Percentiles rank a stretch among this genome's conserved stretches.
phyloP scores from a whole-genome alignment of 2,329 filamentous ascomycete species.

The Epichloe brachyelytri region DNA sequence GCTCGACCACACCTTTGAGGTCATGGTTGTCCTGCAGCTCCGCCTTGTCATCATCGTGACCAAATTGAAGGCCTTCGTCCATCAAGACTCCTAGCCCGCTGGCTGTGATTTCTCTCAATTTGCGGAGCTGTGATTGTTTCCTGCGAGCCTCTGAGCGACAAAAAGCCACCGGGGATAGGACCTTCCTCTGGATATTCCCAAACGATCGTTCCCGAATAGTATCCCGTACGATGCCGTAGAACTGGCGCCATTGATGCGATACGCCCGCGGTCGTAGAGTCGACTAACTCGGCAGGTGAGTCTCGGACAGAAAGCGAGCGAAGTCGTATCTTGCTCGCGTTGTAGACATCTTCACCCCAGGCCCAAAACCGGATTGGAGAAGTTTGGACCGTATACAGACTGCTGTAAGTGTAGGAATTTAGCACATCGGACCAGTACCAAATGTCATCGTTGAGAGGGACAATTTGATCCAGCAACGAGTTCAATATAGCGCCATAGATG shows the following conservation, averaged over 20 bases:
- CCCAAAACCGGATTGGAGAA: constrained; percentile 62
- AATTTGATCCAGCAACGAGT: constrained; percentile 68
- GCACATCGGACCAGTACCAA: constrained; percentile 89
- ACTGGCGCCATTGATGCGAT: constrained; percentile 47
- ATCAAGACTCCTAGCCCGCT: constrained; percentile 79
- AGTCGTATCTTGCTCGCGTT: constrained; percentile 40
- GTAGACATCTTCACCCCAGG: constrained; percentile 59
- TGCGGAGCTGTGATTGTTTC: constrained; percentile 60
- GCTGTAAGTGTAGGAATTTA: constrained; percentile 66
- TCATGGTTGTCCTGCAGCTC: constrained; percentile 36
- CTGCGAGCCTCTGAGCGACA: constrained; percentile 60
- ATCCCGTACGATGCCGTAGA: constrained; percentile 69
- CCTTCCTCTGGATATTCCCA: constrained; percentile 53
- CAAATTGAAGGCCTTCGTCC: constrained; percentile 67
- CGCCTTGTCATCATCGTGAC: constrained; percentile 44
- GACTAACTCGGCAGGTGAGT: constrained; percentile 19
- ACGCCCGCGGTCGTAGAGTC: constrained; percentile 26
- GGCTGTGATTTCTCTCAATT: constrained; percentile 66
- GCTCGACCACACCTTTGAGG: constrained; percentile 61
- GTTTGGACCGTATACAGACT: constrained; percentile 79
- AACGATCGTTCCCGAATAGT: constrained; percentile 63
- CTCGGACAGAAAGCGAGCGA: constrained; percentile 18
- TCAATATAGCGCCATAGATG: constrained; percentile 69
- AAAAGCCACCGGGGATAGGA: constrained; percentile 67
- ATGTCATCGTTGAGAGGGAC: constrained; percentile 75